A percentile compares a stretch with the other conserved stretches of the same genome.
phyloP scores from a whole-genome alignment of 129 eudicot species.

The Heracleum sosnowskyi region DNA sequence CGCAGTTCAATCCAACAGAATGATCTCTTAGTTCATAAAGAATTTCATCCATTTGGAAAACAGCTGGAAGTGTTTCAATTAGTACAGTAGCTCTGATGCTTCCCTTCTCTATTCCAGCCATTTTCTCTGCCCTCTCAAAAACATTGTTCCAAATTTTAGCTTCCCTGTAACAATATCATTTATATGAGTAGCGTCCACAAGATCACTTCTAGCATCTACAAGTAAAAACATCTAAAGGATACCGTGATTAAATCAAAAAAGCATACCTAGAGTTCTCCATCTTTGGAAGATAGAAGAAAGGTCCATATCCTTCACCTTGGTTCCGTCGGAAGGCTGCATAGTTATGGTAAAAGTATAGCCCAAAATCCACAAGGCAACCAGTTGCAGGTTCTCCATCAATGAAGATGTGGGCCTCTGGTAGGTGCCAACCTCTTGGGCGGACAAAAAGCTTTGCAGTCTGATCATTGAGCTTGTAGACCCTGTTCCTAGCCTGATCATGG shows the following conservation, averaged over 20 bases:
- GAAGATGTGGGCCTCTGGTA: conserved; percentile 88
- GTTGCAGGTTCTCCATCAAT: conserved; percentile 84
- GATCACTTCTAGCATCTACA: background rate
- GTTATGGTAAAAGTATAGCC: conserved; percentile 83
- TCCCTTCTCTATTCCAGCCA: conserved; percentile 75
- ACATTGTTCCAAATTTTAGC: conserved; percentile 92
- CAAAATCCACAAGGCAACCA: conserved; percentile 87
- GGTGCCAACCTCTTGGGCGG: conserved; percentile 93
- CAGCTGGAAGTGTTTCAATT: conserved; percentile 95
- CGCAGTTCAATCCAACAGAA: conserved; percentile 87
- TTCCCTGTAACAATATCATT: conserved; percentile 48
- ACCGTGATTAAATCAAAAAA: background rate
- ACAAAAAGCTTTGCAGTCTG: conserved; percentile 77
- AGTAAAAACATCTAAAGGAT: background rate
- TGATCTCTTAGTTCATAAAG: conserved; percentile 77
- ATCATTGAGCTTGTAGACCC: conserved; percentile 70
- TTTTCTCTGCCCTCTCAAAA: conserved; percentile 70
- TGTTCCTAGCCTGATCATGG: conserved; percentile 73
- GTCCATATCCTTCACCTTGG: conserved; percentile 79
- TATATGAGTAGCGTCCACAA: background rate
- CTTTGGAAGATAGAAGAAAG: conserved; percentile 93
- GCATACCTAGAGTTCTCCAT: conserved; percentile 81
- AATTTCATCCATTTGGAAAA: conserved; percentile 88
- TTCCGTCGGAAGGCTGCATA: conserved; percentile 44
- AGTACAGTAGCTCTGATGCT: conserved; percentile 90